A percentile compares a stretch with the other conserved stretches of the same genome.
phyloP scores from a whole-genome alignment of 2,329 filamentous ascomycete genomes.

The Aureobasidium subglaciale region DNA sequence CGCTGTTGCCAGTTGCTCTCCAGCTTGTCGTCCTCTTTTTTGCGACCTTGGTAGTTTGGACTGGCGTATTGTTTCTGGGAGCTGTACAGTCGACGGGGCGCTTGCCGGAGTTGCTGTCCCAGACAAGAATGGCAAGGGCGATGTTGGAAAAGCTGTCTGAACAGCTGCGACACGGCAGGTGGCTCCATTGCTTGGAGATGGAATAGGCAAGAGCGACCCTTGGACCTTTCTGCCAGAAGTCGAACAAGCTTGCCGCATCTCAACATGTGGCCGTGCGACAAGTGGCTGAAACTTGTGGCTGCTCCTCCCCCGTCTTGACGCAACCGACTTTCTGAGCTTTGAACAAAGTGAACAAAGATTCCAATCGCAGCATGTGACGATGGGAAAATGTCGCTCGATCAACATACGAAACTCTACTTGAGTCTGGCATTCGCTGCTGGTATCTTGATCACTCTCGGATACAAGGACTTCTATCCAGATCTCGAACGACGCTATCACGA shows the following conservation, averaged over 20 bases:
- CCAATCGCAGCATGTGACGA: conserved; percentile 6
- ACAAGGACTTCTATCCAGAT: conserved; percentile 74
- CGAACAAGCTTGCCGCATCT: not conserved
- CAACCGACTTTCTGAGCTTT: not conserved
- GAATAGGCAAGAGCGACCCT: not conserved
- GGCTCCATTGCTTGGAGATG: conserved; percentile 62
- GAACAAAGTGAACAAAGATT: too few species aligned
- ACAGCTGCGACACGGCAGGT: conserved; percentile 66
- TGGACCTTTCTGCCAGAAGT: not conserved
- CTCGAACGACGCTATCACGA: conserved; percentile 59
- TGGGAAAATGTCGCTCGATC: conserved; percentile 10
- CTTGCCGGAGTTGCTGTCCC: conserved; percentile 10
- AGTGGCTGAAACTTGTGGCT: conserved; percentile 5
- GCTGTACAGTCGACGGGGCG: conserved; percentile 12
- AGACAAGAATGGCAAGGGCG: conserved; percentile 53
- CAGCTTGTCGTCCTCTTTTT: conserved; percentile 35
- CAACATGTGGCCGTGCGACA: not conserved
- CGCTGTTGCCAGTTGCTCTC: conserved; percentile 84
- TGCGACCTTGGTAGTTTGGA: conserved; percentile 17
- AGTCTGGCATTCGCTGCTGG: conserved; percentile 59
- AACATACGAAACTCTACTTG: conserved; percentile 15
- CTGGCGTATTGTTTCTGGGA: conserved; percentile 12
- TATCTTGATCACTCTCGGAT: conserved; percentile 64
- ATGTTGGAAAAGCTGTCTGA: conserved; percentile 78
- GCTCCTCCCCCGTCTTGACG: not conserved